Percentiles rank a stretch among this genome's conserved stretches.
phyloP scores from a whole-genome alignment of 192 early-diverging fungal genomes.

The Umbelopsis isabellina region DNA sequence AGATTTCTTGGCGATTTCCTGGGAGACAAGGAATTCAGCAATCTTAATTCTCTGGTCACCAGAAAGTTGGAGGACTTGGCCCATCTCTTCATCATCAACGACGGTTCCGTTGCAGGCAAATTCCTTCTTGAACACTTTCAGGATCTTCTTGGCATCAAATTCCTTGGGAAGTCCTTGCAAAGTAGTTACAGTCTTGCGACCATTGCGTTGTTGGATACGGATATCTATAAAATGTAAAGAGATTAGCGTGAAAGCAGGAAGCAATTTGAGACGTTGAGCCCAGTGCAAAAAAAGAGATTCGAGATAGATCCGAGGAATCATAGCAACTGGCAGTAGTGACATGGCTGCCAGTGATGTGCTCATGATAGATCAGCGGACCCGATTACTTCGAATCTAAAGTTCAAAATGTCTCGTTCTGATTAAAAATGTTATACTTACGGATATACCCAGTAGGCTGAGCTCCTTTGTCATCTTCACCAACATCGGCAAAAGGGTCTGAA shows the following conservation, averaged over 20 bases:
- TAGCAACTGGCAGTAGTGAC: no score
- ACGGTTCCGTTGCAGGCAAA: constrained; percentile 98
- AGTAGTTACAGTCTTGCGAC: constrained; percentile 95
- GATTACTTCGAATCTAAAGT: not conserved
- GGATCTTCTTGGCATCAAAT: constrained; percentile 86
- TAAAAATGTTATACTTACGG: constrained; percentile 44
- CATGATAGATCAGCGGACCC: not conserved
- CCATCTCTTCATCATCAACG: constrained; percentile 89
- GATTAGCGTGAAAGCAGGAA: not conserved
- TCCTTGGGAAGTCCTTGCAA: constrained; percentile 88
- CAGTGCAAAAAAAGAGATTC: not conserved
- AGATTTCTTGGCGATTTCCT: constrained; percentile 83
- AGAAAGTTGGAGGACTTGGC: constrained; percentile 90
- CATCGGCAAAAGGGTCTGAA: constrained; percentile 54
- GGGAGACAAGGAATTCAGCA: constrained; percentile 72
- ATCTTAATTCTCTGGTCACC: constrained; percentile 94
- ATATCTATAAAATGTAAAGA: constrained; percentile 70
- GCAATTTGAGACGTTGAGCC: no score
- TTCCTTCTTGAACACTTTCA: constrained; percentile 97
- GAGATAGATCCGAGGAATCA: no score
- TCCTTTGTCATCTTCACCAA: constrained; percentile 46
- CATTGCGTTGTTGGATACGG: constrained; percentile 96
- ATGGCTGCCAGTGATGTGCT: no score
- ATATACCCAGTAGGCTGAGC: constrained; percentile 42
- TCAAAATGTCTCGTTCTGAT: not conserved